Base-by-base conservation (phyloP, 108 stramenopile genomes). In the Skeletonema marinoi region DNA sequence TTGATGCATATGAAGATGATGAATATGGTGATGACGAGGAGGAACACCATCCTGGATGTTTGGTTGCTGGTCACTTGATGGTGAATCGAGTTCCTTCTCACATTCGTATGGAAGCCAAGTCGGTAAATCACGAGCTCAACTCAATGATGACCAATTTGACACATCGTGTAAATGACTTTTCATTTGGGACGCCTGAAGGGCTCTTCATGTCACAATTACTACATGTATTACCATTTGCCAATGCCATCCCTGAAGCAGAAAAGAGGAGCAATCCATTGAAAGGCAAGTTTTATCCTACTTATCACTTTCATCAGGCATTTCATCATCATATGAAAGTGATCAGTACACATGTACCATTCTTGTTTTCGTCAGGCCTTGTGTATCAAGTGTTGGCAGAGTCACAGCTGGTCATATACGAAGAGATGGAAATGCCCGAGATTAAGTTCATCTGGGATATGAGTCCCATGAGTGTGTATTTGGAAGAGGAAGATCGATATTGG, bases 291-390 rank as follows among this genome's bases (percentile, higher is more conserved):
- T 99, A 88, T 66, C 42, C 77, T 33, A 94, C 90, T 0, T 66
- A 76, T 38, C 73, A 90, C 39, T 93, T 86, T 69, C 98, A 99
- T 84, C 87, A 90, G 73, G 97, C 97, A 19, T 92, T 88, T 71
- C 97, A 99, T 85, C 98, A 99, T 80, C 98, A 99, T 87, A 92
- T 98, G 71, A 99, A 99, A 85, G 97, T 99, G n/a, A 96, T 98
- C 25, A 94, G 94, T 13, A 96, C 95, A 3, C 93, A 96, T 73
- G 77, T 97, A 30, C 90, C 90, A 56, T 85, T 92, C 74, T 91
- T 92, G 32, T 66, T 66, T 5, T 71, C 79, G 17, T 73, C 87
- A 1, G 68, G 80, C 10, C 35, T 50, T 25, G 86, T 91, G 6
- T 95, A 95, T 77, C 95, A 95, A 65, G 90, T 94, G 65, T 81